These are phyloP conservation scores for Diaporthe citri DNA, from an alignment of 2,329 filamentous ascomycete genomes.

Conservation along the genomic window DNA sequence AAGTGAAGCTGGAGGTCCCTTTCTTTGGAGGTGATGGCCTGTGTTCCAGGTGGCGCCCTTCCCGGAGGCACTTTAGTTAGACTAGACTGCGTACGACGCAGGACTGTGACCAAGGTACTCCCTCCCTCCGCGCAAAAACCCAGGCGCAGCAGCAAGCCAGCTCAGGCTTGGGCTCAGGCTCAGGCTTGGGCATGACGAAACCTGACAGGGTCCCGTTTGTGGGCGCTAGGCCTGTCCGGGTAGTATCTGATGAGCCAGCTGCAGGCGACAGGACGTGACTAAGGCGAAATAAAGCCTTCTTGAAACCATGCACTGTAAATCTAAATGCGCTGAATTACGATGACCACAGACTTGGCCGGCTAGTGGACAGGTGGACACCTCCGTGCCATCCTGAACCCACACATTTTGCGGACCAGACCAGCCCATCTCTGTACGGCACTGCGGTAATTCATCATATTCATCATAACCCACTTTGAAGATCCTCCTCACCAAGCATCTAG, in stretches of 20 bases:
- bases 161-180: constrained; percentile 20
- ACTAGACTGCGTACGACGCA: neutral
- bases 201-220: constrained; percentile 10
- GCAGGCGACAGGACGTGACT: constrained; percentile 11
- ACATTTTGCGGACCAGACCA: neutral
- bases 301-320: constrained; percentile 30
- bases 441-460: constrained; percentile 31
- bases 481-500: neutral
- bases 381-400: neutral
- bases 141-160: constrained; percentile 28
- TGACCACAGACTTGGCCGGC: constrained; percentile 26
- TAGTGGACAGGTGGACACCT: constrained; percentile 13
- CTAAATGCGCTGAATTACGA: constrained; percentile 34
- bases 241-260: constrained; percentile 18
- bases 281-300: constrained; percentile 26
- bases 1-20: constrained; percentile 27
- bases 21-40: constrained; percentile 26
- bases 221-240: constrained; percentile 4
- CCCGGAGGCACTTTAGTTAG: constrained; percentile 11
- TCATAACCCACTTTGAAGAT: constrained; percentile 23
- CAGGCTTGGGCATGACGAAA: constrained; percentile 29
- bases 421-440: constrained; percentile 3
- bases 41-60: constrained; percentile 25
- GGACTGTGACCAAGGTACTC: constrained; percentile 6
- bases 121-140: neutral